Evolutionary conservation across 2,329 filamentous ascomycete species (phyloP).

Genomic region (Celoporthe dispersa): DNA sequence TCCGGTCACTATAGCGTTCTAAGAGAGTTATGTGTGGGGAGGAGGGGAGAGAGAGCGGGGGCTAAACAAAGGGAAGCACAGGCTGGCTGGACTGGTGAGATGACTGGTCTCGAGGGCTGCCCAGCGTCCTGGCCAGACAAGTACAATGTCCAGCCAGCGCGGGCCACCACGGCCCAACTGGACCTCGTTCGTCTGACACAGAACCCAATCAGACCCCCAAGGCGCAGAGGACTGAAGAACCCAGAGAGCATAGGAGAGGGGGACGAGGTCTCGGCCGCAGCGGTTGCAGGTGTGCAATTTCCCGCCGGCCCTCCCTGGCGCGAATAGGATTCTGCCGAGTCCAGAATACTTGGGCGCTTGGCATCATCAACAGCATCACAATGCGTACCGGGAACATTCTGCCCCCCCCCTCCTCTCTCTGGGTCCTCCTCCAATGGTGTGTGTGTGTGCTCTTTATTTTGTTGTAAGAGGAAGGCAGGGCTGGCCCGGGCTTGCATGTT

Average conservation of each 20-base stretch:
- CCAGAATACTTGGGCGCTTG: constrained; percentile 13
- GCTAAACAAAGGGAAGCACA: neutral
- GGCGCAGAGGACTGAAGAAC: neutral
- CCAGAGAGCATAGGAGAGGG: neutral
- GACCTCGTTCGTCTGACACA: neutral
- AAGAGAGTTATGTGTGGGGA: neutral
- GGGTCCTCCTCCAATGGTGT: neutral
- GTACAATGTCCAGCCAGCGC: neutral
- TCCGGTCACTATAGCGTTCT: neutral
- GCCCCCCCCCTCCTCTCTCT: neutral
- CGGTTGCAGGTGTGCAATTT: constrained; percentile 9
- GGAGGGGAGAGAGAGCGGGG: neutral
- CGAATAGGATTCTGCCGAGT: constrained; percentile 4
- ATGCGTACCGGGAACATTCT: neutral
- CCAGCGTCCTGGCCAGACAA: neutral
- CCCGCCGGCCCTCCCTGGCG: neutral
- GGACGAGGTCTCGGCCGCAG: neutral
- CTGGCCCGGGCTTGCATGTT: neutral
- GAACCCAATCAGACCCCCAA: neutral
- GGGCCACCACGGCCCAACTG: neutral
- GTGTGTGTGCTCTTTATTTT: neutral
- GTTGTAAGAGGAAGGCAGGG: constrained; percentile 14
- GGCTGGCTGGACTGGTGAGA: neutral
- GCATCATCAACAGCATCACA: neutral
- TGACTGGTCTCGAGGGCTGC: neutral